Percentiles rank a stretch among this genome's conserved stretches.
Conservation (phyloP, 2,329 filamentous ascomycete genomes). For the Epichloe sp. region DNA sequence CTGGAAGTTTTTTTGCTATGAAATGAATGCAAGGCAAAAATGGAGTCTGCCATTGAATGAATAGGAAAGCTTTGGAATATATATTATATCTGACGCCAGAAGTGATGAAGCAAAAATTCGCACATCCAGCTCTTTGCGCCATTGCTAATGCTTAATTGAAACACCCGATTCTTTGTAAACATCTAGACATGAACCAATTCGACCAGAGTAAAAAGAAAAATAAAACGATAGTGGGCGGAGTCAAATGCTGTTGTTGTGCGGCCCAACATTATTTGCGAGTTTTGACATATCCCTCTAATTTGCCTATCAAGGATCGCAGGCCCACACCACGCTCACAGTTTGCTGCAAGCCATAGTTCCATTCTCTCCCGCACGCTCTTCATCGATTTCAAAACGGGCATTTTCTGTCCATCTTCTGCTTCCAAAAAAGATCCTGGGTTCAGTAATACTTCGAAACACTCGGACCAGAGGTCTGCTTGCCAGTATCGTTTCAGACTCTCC, state of each 20-base stretch:
- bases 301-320: slow-evolving; percentile 56
- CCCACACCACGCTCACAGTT: slow-evolving; percentile 73
- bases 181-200: no score
- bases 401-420: slow-evolving; percentile 47
- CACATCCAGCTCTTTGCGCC: not conserved
- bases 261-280: slow-evolving; percentile 15
- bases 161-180: not conserved
- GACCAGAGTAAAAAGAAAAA: no score
- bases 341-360: slow-evolving; percentile 71
- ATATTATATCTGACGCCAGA: not conserved
- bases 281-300: slow-evolving; percentile 40
- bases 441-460: slow-evolving; percentile 74
- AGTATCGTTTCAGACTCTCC: slow-evolving; percentile 84
- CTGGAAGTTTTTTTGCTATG: no score
- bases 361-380: slow-evolving; percentile 54
- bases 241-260: not conserved
- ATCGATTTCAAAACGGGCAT: slow-evolving; percentile 66
- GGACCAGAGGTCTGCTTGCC: slow-evolving; percentile 86
- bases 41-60: not conserved
- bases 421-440: slow-evolving; percentile 61
- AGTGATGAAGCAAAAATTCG: not conserved
- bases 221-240: no score
- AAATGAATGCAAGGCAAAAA: not conserved
- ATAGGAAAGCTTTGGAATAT: not conserved
- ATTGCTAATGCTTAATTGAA: not conserved